Base-by-base conservation (phyloP, 140 eudicot species). In the Flaveria floridana region DNA sequence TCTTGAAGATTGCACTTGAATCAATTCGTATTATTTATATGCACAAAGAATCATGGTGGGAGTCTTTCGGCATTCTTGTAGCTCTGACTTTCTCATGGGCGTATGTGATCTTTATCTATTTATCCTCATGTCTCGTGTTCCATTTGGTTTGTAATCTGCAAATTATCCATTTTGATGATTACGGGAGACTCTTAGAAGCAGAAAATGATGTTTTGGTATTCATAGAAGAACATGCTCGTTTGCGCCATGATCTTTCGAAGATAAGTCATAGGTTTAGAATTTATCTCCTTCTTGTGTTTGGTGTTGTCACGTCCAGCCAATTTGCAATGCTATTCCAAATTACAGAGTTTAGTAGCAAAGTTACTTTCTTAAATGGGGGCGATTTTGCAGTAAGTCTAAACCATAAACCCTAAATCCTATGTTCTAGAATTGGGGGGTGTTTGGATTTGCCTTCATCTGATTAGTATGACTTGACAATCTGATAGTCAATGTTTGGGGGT, bases 191-290 rank as follows among this genome's bases (percentile, higher is more conserved):
- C 71, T 46, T 91, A 78, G 93, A 86, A 82, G 82, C 90, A 75
- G 97, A 91, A 75, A 71, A 84, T 28, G 87, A 86, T 19, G 81
- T 85, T 71, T 10, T 85, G 50, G 80, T 76, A 7, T 79, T 88
- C 23, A 85, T 91, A 51, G 96, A 86, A 57, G 96, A 86, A 72
- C 97, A 91, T 63, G 87, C 83, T 26, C 87, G 92, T 8, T 72
- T 91, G 62, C 84, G 92, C 16, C 80, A 81, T 71, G 85, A 86
- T 75, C 90, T 88, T 20, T 88, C 96, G 13, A 91, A 91, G 68
- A 91, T 88, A 76, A 91, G 97, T 81, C 97, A 91, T 71, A 81
- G 97, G 79, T 91, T 91, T 71, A 82, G 97, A 52, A 86, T 84
- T 16, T 91, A 68, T 82, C 92, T 91, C 55, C 78, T 91, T 59